These are phyloP conservation scores for Pseudozyma pruni DNA, from an alignment of 1,284 basidiomycete genomes.

Conservation along the genomic window DNA sequence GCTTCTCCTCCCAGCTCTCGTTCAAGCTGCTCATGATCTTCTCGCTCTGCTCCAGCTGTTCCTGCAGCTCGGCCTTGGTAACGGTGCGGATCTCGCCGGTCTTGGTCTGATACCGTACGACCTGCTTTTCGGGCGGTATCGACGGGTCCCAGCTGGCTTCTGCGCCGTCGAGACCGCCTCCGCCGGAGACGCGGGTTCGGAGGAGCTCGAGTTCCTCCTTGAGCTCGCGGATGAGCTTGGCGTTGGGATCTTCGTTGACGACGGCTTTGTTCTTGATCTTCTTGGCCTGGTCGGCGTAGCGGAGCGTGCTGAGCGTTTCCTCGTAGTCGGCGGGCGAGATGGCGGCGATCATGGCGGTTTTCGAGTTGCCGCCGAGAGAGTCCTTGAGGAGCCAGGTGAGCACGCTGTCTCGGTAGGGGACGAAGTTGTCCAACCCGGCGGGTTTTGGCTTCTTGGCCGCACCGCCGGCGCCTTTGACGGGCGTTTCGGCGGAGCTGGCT, in stretches of 20 bases:
- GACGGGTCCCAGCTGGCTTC: conserved; percentile 86
- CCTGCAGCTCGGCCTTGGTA: conserved; percentile 94
- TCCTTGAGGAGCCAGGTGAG: conserved; percentile 69
- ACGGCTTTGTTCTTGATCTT: conserved; percentile 99
- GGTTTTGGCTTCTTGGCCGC: conserved; percentile 50
- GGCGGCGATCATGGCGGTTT: conserved; percentile 80
- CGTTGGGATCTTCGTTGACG: conserved; percentile 98
- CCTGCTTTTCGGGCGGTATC: conserved; percentile 92
- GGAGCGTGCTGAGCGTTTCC: conserved; percentile 91
- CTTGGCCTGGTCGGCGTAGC: conserved; percentile 96
- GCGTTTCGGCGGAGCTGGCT: conserved; percentile 42
- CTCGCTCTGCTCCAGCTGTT: conserved; percentile 94
- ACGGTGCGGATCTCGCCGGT: conserved; percentile 94
- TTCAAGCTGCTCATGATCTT: conserved; percentile 96
- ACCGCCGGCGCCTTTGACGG: conserved; percentile 46
- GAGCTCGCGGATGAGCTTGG: conserved; percentile 95
- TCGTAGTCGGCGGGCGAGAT: conserved; percentile 98
- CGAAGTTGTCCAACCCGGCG: conserved; percentile 54
- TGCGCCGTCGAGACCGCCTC: conserved; percentile 68
- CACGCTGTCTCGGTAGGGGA: conserved; percentile 63
- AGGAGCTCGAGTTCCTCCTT: conserved; percentile 89
- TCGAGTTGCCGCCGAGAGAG: conserved; percentile 66
- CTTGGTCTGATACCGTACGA: conserved; percentile 92
- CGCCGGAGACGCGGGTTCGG: conserved; percentile 54
- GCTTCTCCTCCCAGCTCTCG: conserved; percentile 98